Conservation (phyloP, 2,329 filamentous ascomycete genomes). For the Cercospora beticola region DNA sequence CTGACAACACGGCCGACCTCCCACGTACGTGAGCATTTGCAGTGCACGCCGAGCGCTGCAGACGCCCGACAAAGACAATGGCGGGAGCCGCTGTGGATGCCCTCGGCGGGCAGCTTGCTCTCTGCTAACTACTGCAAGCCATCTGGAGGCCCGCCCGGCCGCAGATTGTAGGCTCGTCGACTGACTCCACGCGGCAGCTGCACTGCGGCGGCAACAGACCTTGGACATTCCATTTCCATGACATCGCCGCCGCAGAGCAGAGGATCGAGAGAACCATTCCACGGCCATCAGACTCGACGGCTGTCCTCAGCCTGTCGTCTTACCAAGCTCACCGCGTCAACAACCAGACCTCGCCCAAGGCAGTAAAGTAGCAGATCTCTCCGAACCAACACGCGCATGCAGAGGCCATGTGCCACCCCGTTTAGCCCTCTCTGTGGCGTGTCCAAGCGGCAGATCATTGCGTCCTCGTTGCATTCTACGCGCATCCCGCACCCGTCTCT, state of each 20-base stretch:
- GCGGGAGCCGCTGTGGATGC: not conserved
- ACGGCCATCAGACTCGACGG: not conserved
- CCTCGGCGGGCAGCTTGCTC: not conserved
- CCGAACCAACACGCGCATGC: not conserved
- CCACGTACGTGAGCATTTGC: not conserved
- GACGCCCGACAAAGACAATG: not conserved
- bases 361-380: constrained; percentile 8
- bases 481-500: constrained; percentile 8
- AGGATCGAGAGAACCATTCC: not conserved
- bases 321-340: constrained; percentile 10
- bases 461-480: constrained; percentile 7
- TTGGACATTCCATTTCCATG: not conserved
- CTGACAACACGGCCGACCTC: not conserved
- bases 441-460: constrained; percentile 18
- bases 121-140: constrained; percentile 4
- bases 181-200: not conserved
- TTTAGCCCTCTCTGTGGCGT: constrained; percentile 16
- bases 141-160: not conserved
- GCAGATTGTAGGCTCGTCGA: not conserved
- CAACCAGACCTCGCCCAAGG: constrained; percentile 11
- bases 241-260: not conserved
- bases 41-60: not conserved
- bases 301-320: constrained; percentile 19
- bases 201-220: constrained; percentile 9
- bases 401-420: constrained; percentile 19